Conservation (phyloP, 2,329 filamentous ascomycete species). For the Coleophoma eucalyptorum region DNA sequence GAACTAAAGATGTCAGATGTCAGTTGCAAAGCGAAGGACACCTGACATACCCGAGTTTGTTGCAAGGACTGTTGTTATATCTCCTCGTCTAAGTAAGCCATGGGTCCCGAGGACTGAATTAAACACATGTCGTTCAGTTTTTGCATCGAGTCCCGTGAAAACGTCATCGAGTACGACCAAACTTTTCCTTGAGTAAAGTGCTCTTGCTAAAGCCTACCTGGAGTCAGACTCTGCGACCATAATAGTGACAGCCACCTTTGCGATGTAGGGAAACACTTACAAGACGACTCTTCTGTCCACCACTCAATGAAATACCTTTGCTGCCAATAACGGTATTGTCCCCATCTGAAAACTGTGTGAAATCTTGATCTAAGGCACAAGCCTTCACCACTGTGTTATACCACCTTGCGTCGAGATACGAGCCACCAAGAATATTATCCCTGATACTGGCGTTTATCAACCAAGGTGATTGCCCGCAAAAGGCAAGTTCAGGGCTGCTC, state of each 20-base stretch:
- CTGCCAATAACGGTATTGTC: constrained; percentile 20
- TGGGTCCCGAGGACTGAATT: constrained; percentile 6
- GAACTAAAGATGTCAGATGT: constrained; percentile 16
- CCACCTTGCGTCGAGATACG: constrained; percentile 16
- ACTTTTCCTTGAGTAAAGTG: constrained; percentile 12
- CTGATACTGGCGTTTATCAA: constrained; percentile 34
- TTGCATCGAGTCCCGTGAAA: constrained; percentile 13
- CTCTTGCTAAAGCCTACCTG: constrained; percentile 8
- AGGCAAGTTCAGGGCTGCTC: constrained; percentile 22
- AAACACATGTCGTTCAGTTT: constrained; percentile 10
- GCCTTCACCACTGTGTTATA: constrained; percentile 12
- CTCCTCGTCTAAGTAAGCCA: constrained; percentile 1
- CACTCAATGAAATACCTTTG: constrained; percentile 24
- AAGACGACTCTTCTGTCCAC: constrained; percentile 8
- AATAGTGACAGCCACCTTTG: not conserved
- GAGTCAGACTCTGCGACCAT: not conserved
- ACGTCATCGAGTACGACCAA: constrained; percentile 14
- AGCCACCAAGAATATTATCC: constrained; percentile 32
- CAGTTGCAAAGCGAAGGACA: not conserved
- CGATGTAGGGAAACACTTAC: not conserved
- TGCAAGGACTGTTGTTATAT: constrained; percentile 1
- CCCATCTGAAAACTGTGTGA: constrained; percentile 16
- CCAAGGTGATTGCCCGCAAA: constrained; percentile 40
- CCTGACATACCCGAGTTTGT: not conserved
- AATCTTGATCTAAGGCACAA: constrained; percentile 12